These are phyloP conservation scores for Suillus alpinus DNA, from an alignment of 768 basidiomycete species.

Conservation along the genomic window DNA sequence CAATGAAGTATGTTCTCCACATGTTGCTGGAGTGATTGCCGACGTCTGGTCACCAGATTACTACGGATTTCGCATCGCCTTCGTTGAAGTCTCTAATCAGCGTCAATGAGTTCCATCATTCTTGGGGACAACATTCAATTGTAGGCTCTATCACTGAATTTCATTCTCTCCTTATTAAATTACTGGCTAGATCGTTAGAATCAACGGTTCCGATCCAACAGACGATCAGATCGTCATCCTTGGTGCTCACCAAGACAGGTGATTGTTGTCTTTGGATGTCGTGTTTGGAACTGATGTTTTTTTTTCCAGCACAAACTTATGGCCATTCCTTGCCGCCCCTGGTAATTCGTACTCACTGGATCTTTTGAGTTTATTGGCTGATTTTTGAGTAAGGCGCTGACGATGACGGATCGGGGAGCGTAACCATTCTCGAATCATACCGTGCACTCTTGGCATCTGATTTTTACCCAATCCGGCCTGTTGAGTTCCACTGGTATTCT, in stretches of 20 bases:
- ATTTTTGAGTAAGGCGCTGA: conserved; percentile 32
- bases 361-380: not conserved
- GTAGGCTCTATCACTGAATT: conserved; percentile 36
- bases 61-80: conserved; percentile 55
- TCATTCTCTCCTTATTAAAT: conserved; percentile 6
- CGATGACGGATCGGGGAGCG: conserved; percentile 44
- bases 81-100: conserved; percentile 56
- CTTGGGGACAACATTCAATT: conserved; percentile 84
- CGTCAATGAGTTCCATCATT: conserved; percentile 70
- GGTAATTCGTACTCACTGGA: conserved; percentile 38
- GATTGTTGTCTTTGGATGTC: conserved; percentile 13
- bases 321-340: conserved; percentile 76
- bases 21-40: conserved; percentile 8
- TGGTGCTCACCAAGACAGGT: conserved; percentile 85
- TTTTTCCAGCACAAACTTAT: conserved; percentile 59
- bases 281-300: conserved; percentile 4
- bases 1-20: conserved; percentile 43
- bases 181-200: conserved; percentile 59
- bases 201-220: conserved; percentile 64
- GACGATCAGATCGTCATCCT: conserved; percentile 68
- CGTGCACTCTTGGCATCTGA: conserved; percentile 39
- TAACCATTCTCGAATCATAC: conserved; percentile 45
- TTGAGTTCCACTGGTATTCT: conserved; percentile 52
- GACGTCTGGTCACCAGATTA: conserved; percentile 46
- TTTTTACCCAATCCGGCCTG: conserved; percentile 39